Base-by-base conservation (phyloP, 805 yeast genomes). In the Saccharomycopsis olivae region DNA sequence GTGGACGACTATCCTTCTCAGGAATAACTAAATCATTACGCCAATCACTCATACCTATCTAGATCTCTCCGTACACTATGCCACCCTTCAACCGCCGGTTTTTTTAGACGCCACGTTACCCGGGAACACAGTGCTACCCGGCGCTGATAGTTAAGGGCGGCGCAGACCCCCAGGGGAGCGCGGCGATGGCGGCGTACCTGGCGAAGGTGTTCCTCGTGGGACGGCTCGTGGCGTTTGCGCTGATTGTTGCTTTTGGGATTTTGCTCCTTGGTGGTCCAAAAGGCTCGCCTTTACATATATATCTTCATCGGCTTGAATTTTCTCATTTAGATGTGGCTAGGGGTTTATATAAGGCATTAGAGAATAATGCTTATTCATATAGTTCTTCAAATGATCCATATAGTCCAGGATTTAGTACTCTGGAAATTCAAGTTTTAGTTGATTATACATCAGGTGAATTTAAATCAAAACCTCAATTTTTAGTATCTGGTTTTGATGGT, bases 1-100 rank as follows among this genome's bases (percentile, higher is more conserved):
- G 96, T 30, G 94, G 95, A 59, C 98, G 76, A n/a, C 79, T 70
- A 59, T 89, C 98, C 62, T 73, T 86, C 43, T 64, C 68, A 13
- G 97, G 97, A 36, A 85, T 59, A 56, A 78, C 79, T 50, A 89
- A 68, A 39, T 70, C 61, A 20, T 67, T 52, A 65, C 85, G 88
- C 95, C 96, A 86, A 40, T 46, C 47, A 28, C 15, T 23, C 25
- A n/a, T n/a, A n/a, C n/a, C n/a, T n/a, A n/a, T n/a, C 19, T 20
- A 23, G 31, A 20, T 25, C 29, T 11, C 31, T 11, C 5, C 23
- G 21, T 8, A n/a, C n/a, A n/a, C n/a, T n/a, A n/a, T n/a, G n/a
- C n/a, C n/a, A n/a, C n/a, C n/a, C n/a, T n/a, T n/a, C n/a, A n/a
- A n/a, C n/a, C n/a, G n/a, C 29, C 11, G 13, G 29, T 25, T 25